These are phyloP conservation scores for Fusarium algeriense DNA, from an alignment of 2,329 filamentous ascomycete species.

Conservation along the genomic window DNA sequence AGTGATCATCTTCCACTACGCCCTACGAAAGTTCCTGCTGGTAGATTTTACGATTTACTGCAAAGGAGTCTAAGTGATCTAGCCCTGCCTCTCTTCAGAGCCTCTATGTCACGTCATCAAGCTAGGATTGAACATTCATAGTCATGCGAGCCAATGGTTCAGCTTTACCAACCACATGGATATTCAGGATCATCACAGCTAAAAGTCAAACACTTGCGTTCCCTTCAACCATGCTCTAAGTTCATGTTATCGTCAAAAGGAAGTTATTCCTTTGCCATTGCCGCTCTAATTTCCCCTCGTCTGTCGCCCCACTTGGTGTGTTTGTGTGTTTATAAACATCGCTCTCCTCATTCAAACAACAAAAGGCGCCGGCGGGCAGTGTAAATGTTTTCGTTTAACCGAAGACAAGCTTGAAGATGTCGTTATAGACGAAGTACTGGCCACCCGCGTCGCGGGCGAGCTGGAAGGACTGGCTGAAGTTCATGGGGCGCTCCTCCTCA, in stretches of 20 bases:
- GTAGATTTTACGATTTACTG: not conserved
- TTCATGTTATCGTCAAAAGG: conserved; percentile 43
- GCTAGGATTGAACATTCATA: conserved; percentile 5
- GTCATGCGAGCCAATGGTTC: not conserved
- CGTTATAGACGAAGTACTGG: conserved; percentile 91
- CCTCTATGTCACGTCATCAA: conserved; percentile 9
- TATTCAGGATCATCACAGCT: conserved; percentile 13
- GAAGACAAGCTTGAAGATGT: conserved; percentile 93
- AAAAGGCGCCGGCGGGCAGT: conserved; percentile 8
- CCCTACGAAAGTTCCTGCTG: not conserved
- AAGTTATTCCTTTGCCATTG: conserved; percentile 32
- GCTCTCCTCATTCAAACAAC: conserved; percentile 11
- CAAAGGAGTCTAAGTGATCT: not conserved
- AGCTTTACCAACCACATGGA: not conserved
- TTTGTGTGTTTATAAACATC: conserved; percentile 24
- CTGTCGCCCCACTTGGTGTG: conserved; percentile 31
- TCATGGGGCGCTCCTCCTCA: conserved; percentile 87
- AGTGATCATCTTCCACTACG: not conserved
- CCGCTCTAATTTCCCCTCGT: conserved; percentile 36
- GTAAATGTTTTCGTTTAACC: conserved; percentile 53
- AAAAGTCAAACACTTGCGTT: conserved; percentile 11
- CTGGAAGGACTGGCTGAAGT: conserved; percentile 91
- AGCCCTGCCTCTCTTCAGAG: not conserved
- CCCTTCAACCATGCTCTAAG: conserved; percentile 32
- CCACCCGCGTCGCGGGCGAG: conserved; percentile 75